phyloP scores from a whole-genome alignment of 2,329 filamentous ascomycete species.

The Phaeosphaeria sp. region DNA sequence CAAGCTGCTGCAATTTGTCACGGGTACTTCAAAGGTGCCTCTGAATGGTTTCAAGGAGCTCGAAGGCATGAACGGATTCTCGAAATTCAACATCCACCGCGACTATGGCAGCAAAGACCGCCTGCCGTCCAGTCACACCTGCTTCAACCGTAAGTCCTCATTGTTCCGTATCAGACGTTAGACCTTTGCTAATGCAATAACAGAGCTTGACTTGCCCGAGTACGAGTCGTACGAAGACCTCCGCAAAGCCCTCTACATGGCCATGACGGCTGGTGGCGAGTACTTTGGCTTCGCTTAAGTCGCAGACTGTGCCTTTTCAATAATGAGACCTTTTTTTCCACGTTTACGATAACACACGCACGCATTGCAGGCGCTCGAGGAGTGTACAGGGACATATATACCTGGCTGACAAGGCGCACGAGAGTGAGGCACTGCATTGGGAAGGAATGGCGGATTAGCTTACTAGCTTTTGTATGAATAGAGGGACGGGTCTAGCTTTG shows the following conservation, averaged over 20 bases:
- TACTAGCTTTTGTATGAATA: conserved; percentile 3
- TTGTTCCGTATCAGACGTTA: not conserved
- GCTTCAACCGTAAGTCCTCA: conserved; percentile 90
- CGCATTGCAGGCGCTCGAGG: conserved; percentile 41
- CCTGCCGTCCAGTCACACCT: conserved; percentile 94
- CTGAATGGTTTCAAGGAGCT: conserved; percentile 99
- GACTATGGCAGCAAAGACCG: conserved; percentile 97
- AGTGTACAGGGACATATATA: conserved; percentile 1
- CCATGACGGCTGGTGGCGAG: conserved; percentile 96
- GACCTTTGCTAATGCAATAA: conserved; percentile 44
- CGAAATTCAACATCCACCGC: conserved; percentile 97
- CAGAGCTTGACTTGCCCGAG: conserved; percentile 96
- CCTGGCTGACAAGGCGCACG: conserved; percentile 8
- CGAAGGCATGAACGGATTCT: conserved; percentile 98
- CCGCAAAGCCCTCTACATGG: conserved; percentile 86
- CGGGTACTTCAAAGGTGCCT: conserved; percentile 96
- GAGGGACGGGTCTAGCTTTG: too few species aligned
- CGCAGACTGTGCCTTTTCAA: conserved; percentile 1
- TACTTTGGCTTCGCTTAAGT: conserved; percentile 93
- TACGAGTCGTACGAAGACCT: conserved; percentile 96
- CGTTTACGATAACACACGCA: conserved; percentile 21
- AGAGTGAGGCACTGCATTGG: conserved; percentile 9
- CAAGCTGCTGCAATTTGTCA: conserved; percentile 97
- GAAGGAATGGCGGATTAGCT: conserved; percentile 5
- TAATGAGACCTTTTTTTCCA: conserved; percentile 12